Percentiles rank a stretch among this genome's conserved stretches.
phyloP scores from a whole-genome alignment of 2,329 filamentous ascomycete genomes.

The Dendryphion nanum region DNA sequence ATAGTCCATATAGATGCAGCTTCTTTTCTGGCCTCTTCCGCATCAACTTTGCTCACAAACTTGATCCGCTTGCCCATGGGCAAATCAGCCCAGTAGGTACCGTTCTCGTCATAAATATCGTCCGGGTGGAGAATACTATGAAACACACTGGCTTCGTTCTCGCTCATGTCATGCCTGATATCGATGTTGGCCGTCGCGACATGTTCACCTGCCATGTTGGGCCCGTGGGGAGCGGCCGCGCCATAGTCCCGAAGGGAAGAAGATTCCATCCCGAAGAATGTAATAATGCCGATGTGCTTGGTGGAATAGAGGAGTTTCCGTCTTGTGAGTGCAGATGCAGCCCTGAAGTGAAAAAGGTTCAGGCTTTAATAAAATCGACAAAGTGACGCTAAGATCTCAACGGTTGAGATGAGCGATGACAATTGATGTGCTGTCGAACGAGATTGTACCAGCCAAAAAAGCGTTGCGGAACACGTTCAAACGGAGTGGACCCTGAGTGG shows the following conservation, averaged over 20 bases:
- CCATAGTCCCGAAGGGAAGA: constrained; percentile 48
- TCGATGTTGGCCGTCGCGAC: constrained; percentile 43
- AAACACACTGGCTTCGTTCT: constrained; percentile 65
- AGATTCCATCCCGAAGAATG: constrained; percentile 19
- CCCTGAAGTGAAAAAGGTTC: too few relatives aligned
- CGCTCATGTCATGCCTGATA: constrained; percentile 51
- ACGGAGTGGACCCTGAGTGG: too few relatives aligned
- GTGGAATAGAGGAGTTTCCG: too few relatives aligned
- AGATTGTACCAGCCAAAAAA: too few relatives aligned
- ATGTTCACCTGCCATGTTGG: constrained; percentile 46
- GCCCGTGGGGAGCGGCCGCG: constrained; percentile 48
- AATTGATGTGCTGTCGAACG: too few relatives aligned
- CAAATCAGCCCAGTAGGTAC: constrained; percentile 92
- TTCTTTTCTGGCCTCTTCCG: constrained; percentile 67
- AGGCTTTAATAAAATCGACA: too few relatives aligned
- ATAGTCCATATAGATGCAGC: constrained; percentile 67
- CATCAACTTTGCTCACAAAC: constrained; percentile 76
- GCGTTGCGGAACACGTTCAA: too few relatives aligned
- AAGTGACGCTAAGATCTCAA: too few relatives aligned
- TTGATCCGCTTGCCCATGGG: constrained; percentile 65
- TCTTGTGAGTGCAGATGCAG: too few relatives aligned
- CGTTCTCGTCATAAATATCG: constrained; percentile 79
- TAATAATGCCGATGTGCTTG: too few relatives aligned
- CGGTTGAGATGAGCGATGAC: too few relatives aligned
- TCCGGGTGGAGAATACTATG: constrained; percentile 80